Percentiles rank a stretch among this genome's conserved stretches.
Evolutionary conservation across 1,284 basidiomycete genomes (phyloP).

Genomic region (Sanguinoderma infundibulare): DNA sequence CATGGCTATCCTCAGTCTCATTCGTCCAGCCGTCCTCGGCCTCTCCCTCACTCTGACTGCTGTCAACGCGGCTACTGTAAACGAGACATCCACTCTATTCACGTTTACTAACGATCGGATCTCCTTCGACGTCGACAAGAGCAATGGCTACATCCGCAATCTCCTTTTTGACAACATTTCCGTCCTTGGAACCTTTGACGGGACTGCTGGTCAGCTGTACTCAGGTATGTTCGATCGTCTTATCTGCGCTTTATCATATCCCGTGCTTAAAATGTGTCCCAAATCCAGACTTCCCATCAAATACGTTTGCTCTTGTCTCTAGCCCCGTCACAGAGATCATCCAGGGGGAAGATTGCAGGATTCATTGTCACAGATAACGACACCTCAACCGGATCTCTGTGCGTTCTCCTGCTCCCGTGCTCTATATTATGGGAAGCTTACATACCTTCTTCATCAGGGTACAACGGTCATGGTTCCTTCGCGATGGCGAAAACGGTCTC

Average conservation of each 20-base stretch:
- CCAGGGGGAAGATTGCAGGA: slow-evolving; percentile 16
- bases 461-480: slow-evolving; percentile 35
- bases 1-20: background rate
- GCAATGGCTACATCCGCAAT: slow-evolving; percentile 23
- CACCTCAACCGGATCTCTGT: slow-evolving; percentile 21
- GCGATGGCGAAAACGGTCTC: slow-evolving; percentile 31
- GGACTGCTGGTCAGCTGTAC: slow-evolving; percentile 23
- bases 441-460: slow-evolving; percentile 5
- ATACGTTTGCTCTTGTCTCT: slow-evolving; percentile 13
- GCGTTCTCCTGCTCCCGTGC: background rate
- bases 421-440: background rate
- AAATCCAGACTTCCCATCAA: slow-evolving; percentile 24
- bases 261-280: too few relatives aligned
- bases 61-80: slow-evolving; percentile 13
- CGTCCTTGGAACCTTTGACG: slow-evolving; percentile 15
- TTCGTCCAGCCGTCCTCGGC: background rate
- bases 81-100: slow-evolving; percentile 11
- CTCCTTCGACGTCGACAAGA: slow-evolving; percentile 19
- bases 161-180: slow-evolving; percentile 21
- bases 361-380: slow-evolving; percentile 25
- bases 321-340: slow-evolving; percentile 13
- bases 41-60: background rate
- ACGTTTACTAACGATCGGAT: slow-evolving; percentile 17
- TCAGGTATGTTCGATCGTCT: slow-evolving; percentile 10
- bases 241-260: too few relatives aligned